Percentiles rank a stretch among this genome's conserved stretches.
phyloP scores from a whole-genome alignment of 768 basidiomycete genomes.

The Collybia nuda region DNA sequence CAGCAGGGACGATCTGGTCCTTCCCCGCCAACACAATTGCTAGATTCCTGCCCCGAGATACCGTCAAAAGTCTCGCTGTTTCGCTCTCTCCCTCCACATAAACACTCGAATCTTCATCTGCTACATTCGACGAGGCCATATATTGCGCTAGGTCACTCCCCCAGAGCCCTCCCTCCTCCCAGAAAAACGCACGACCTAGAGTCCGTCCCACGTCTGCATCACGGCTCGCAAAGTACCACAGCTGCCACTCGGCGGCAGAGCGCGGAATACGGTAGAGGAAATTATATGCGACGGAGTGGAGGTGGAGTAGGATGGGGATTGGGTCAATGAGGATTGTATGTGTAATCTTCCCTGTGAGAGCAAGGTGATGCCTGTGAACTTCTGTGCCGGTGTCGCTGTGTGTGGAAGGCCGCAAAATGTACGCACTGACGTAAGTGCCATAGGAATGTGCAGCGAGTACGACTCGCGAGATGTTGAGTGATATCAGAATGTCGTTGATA shows the following conservation, averaged over 20 bases:
- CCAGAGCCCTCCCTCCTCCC: conserved; percentile 63
- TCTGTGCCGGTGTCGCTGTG: conserved; percentile 5
- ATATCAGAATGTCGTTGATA: conserved; percentile 42
- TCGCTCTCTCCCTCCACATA: not conserved
- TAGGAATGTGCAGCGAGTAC: conserved; percentile 61
- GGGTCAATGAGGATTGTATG: conserved; percentile 60
- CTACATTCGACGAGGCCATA: conserved; percentile 7
- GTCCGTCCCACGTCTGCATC: conserved; percentile 63
- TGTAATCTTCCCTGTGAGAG: conserved; percentile 33
- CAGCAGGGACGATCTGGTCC: conserved; percentile 40
- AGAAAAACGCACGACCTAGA: conserved; percentile 63
- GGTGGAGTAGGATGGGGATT: conserved; percentile 62
- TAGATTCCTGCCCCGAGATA: conserved; percentile 21
- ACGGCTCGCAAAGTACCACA: conserved; percentile 68
- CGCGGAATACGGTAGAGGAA: conserved; percentile 60
- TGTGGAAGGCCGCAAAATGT: conserved; percentile 44
- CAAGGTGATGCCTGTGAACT: not conserved
- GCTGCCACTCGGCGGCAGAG: conserved; percentile 50
- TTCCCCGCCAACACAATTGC: conserved; percentile 33
- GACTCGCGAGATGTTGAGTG: conserved; percentile 34
- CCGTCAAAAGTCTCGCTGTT: not conserved
- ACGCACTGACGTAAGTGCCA: conserved; percentile 56
- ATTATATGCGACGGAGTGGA: conserved; percentile 61
- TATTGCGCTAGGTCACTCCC: conserved; percentile 47
- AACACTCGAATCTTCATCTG: not conserved